Evolutionary conservation across 441 rosid species (phyloP).

Genomic region (Mallotus japonicus): DNA sequence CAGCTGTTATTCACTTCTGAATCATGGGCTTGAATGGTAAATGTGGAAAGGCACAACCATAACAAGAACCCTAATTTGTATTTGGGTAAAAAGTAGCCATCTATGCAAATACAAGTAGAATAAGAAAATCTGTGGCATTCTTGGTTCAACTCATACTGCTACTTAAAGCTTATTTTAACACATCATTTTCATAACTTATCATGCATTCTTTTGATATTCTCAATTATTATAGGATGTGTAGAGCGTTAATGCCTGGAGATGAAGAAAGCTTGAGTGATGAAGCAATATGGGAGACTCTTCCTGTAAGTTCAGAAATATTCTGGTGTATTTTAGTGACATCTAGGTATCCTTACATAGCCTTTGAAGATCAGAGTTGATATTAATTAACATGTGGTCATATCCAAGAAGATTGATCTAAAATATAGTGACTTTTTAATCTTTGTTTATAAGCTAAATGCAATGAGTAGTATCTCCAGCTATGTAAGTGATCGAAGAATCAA

Average conservation of each 20-base stretch:
- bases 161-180: neutral
- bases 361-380: neutral
- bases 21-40: neutral
- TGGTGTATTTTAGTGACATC: neutral
- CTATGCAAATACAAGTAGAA: no score
- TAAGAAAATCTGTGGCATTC: neutral
- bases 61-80: no score
- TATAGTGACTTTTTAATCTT: neutral
- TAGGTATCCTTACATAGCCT: neutral
- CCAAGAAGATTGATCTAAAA: neutral
- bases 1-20: neutral
- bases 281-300: slow-evolving; percentile 97
- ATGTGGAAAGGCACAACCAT: neutral
- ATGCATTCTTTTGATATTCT: neutral
- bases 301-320: slow-evolving; percentile 60
- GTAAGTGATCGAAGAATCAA: neutral
- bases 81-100: no score
- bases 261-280: slow-evolving; percentile 90
- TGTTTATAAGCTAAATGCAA: neutral
- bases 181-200: neutral
- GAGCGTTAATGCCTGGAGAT: slow-evolving; percentile 95
- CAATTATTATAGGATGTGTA: slow-evolving; percentile 63
- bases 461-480: neutral
- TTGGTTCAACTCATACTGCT: neutral
- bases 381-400: neutral